Conservation (phyloP, 148 eudicot genomes). For the Diospyros lotus region DNA sequence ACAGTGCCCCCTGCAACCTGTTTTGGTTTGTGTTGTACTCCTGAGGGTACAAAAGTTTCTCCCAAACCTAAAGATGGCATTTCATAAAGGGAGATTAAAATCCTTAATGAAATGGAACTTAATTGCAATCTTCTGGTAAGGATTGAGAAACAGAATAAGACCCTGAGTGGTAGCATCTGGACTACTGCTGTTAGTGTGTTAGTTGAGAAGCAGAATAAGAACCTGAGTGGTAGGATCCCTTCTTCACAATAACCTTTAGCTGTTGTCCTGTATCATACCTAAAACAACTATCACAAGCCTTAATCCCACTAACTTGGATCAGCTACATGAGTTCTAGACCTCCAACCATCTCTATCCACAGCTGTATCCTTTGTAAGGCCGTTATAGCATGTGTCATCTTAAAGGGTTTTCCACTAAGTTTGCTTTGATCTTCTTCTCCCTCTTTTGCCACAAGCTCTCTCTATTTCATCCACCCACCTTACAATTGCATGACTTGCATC, state of each 20-base stretch:
- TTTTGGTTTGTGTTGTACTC: not conserved
- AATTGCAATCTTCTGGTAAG: constrained; percentile 1
- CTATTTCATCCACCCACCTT: too few relatives aligned
- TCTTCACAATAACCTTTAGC: not conserved
- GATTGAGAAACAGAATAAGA: not conserved
- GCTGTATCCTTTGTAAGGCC: not conserved
- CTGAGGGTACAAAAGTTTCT: not conserved
- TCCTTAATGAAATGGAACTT: not conserved
- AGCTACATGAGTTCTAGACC: too few relatives aligned
- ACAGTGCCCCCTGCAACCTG: not conserved
- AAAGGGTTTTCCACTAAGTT: too few relatives aligned
- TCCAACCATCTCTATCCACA: too few relatives aligned
- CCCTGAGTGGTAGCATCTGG: not conserved
- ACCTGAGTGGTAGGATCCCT: not conserved
- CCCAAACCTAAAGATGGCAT: constrained; percentile 2
- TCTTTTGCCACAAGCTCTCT: too few relatives aligned
- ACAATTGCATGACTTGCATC: too few relatives aligned
- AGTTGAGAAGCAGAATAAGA: not conserved
- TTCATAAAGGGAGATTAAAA: not conserved
- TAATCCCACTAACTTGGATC: not conserved
- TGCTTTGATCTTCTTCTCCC: too few relatives aligned
- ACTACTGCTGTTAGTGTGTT: not conserved
- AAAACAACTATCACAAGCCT: too few relatives aligned
- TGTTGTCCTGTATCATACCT: too few relatives aligned
- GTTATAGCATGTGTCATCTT: too few relatives aligned